Percentiles rank a stretch among this genome's conserved stretches.
phyloP scores from a whole-genome alignment of 2,329 filamentous ascomycete genomes.

The Lasiodiplodia citricola region DNA sequence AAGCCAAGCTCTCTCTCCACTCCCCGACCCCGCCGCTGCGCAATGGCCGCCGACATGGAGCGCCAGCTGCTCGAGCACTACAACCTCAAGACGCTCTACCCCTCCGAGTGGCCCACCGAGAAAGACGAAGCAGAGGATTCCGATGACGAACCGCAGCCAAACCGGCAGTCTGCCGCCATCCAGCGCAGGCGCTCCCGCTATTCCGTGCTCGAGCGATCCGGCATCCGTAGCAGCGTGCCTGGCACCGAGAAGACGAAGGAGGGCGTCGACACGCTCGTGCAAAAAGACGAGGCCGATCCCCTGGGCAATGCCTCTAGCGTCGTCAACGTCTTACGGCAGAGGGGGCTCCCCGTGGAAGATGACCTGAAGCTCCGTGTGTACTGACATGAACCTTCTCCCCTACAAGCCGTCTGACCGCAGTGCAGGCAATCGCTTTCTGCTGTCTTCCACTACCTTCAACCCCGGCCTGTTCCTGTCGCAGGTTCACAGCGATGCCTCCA shows the following conservation, averaged over 20 bases:
- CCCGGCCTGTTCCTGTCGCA: constrained; percentile 91
- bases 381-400: background rate
- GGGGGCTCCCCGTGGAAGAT: constrained; percentile 82
- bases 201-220: constrained; percentile 78
- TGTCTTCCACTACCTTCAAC: constrained; percentile 95
- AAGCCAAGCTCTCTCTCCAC: constrained; percentile 36
- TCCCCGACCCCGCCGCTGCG: constrained; percentile 46
- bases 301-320: constrained; percentile 89
- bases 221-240: constrained; percentile 69
- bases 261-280: constrained; percentile 77
- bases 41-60: constrained; percentile 50
- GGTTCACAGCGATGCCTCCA: constrained; percentile 85
- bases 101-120: constrained; percentile 84
- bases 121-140: constrained; percentile 71
- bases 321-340: constrained; percentile 74
- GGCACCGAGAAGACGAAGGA: constrained; percentile 71
- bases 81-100: constrained; percentile 78
- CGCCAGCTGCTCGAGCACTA: constrained; percentile 86
- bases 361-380: constrained; percentile 75
- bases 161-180: constrained; percentile 31
- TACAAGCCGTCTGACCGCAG: background rate
- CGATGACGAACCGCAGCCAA: constrained; percentile 34
- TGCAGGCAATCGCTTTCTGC: constrained; percentile 84
- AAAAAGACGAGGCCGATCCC: constrained; percentile 91
- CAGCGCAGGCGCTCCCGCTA: constrained; percentile 64